Evolutionary conservation across 257 asterid species (phyloP), one percentile per base, ranked within the genome.

Genomic region (Solanum dulcamara): DNA sequence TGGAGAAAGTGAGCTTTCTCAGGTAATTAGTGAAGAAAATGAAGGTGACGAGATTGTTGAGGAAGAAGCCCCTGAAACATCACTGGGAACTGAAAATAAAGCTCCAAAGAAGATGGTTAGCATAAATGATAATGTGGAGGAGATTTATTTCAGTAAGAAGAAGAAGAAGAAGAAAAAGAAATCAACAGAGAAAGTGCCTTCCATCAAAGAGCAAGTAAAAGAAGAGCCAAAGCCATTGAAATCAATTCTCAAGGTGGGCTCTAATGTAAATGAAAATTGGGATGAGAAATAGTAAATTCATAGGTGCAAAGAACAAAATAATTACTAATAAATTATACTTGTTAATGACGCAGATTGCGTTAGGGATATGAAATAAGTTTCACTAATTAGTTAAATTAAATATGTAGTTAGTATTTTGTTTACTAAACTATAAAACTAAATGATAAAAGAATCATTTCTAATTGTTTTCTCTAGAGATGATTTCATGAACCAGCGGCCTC

Each of bases 31-130:
- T 68, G 71, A 81, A 32, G 82, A 85, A 10, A 75, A 48, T 10
- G 81, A 60, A 26, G 81, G 28, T 37, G 71, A 40, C n/a, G 66
- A 85, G 46, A 68, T 24, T 60, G 28, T 11, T n/a, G 48, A 55
- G 68, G 87, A 86, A 28, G 50, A n/a, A 5, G 46, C 30, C 22
- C 17, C 86, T 42, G 10, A 11, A 84, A 40, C 53, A 50, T 32
- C 24, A 4, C 10, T 59, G 14, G 20, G 0, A 42, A n/a, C 85
- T 32, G 75, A 70, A 72, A 40, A 30, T 26, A 88, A 40, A 86
- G 83, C 85, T 62, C 89, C 89, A 0, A 86, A 86, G 87, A 86
- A 88, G 84, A 86, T 82, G 90, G 90, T 88, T 53, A 88, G 89
- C 66, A 86, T 81, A 81, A 81, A 86, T 75, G 86, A 86, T 24